Evolutionary conservation across 345 rosid genomes (phyloP).

Genomic region (Syzygium jambos): DNA sequence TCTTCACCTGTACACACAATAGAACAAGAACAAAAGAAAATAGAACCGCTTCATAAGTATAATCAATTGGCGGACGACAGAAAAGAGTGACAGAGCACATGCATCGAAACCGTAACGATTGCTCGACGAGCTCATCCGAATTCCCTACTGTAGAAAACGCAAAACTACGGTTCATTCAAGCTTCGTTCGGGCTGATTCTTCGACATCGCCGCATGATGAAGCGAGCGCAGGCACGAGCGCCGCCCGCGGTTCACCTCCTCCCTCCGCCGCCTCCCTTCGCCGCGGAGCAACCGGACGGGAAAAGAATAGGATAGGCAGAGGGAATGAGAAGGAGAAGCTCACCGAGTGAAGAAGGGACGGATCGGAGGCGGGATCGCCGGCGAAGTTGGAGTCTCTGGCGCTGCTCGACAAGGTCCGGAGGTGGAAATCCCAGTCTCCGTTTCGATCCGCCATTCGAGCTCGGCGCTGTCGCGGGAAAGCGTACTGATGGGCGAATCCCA

Average conservation of each 20-base stretch:
- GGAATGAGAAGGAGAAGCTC: conserved; percentile 1
- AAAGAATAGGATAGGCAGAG: not conserved
- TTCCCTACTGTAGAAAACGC: not conserved
- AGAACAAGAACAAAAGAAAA: not conserved
- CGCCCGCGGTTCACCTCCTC: not conserved
- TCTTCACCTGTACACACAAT: conserved; percentile 45
- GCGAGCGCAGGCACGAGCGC: not conserved
- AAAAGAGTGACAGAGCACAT: not conserved
- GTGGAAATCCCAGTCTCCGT: conserved; percentile 65
- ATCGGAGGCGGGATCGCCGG: conserved; percentile 78
- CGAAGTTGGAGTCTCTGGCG: conserved; percentile 59
- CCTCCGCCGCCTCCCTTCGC: not conserved
- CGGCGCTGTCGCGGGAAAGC: not conserved
- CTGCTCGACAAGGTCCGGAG: conserved; percentile 60
- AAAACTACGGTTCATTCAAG: not conserved
- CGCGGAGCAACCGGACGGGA: not conserved
- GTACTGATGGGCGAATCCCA: not conserved
- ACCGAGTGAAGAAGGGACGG: conserved; percentile 73
- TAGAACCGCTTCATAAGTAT: not conserved
- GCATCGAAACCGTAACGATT: not conserved
- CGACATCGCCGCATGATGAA: not conserved
- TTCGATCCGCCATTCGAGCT: conserved; percentile 34
- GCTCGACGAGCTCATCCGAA: not conserved
- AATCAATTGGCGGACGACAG: not conserved
- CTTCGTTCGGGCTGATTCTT: not conserved